Evolutionary conservation across 2,329 filamentous ascomycete genomes (phyloP), one percentile per base, ranked within the genome.

Genomic region (Chrysoporthe deuterocubensis): DNA sequence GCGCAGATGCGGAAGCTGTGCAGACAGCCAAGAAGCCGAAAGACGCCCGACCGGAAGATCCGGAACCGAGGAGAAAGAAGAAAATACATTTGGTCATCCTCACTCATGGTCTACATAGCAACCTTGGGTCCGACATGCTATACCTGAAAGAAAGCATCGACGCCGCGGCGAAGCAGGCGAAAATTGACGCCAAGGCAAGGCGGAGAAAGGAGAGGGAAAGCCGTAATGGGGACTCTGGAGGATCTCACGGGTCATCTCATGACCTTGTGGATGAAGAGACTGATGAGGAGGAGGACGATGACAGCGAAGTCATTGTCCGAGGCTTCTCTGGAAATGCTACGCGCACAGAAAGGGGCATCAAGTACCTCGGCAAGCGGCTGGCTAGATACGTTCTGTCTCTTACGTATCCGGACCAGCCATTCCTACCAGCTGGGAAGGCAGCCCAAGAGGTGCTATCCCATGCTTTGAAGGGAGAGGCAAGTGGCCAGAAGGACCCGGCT

Each of bases 91-190:
- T 99, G 54, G 96, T 99, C 34, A 85, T 99, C 44, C 81, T 99
- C 62, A 98, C 96, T 0, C 96, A 99, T 80, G 96, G 96, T 0
- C 79, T 99, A 71, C 96, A 99, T 78, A 97, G 95, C 79, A 99
- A 99, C 77, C 84, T 97, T 14, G 93, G 96, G 5, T 92, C 94
- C 32, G 96, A 99, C 77, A 97, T 99, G 96, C 83, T 99, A 26
- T 99, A 92, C 76, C 81, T 99, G 77, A 99, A 99, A 76, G 96
- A 99, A 79, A 97, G 93, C 78, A 98, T 99, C 70, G 96, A 99
- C 80, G 89, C 89, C 40, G 90, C 92, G 2, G 91, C 90, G 4
- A 90, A 84, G 73, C 89, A 95, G 76, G 91, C 92, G 40, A 90
- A 90, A 73, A 81, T 88, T 62, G 90, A 92, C 77, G 88, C 89